These are phyloP conservation scores for Xylariales sp. DNA, from an alignment of 2,329 filamentous ascomycete species.

Conservation along the genomic window DNA sequence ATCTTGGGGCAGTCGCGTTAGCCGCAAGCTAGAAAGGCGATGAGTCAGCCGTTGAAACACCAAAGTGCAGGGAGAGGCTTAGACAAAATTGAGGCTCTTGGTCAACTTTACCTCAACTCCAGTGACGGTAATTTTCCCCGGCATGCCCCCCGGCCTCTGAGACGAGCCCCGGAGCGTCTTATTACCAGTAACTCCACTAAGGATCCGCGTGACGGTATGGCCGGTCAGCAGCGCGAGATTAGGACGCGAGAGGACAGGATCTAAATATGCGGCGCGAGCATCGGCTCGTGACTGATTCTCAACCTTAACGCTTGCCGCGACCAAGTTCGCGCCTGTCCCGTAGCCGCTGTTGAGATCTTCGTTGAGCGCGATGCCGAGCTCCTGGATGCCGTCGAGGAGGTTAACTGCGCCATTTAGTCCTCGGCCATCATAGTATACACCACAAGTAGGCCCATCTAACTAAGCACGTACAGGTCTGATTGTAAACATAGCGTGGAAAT, in stretches of 20 bases:
- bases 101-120: slow-evolving; percentile 54
- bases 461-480: slow-evolving; percentile 52
- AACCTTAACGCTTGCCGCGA: slow-evolving; percentile 54
- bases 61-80: not conserved
- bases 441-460: no score
- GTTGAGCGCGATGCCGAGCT: slow-evolving; percentile 53
- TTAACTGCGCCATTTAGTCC: slow-evolving; percentile 47
- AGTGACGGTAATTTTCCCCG: slow-evolving; percentile 39
- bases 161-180: slow-evolving; percentile 29
- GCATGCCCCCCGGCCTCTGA: slow-evolving; percentile 22
- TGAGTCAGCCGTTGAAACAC: slow-evolving; percentile 8
- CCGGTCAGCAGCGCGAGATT: slow-evolving; percentile 56
- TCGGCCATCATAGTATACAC: not conserved
- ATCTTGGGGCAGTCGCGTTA: slow-evolving; percentile 38
- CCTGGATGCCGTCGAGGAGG: slow-evolving; percentile 53
- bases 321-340: slow-evolving; percentile 52
- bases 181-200: slow-evolving; percentile 45
- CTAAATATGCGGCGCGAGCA: slow-evolving; percentile 55
- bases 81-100: not conserved
- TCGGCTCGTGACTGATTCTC: slow-evolving; percentile 56
- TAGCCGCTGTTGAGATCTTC: slow-evolving; percentile 54
- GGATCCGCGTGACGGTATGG: slow-evolving; percentile 54
- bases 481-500: slow-evolving; percentile 55
- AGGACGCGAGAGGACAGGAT: slow-evolving; percentile 50
- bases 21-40: slow-evolving; percentile 45